Evolutionary conservation across 768 basidiomycete species (phyloP), one percentile per base, ranked within the genome.

Genomic region (Phanerochaete carnosa): DNA sequence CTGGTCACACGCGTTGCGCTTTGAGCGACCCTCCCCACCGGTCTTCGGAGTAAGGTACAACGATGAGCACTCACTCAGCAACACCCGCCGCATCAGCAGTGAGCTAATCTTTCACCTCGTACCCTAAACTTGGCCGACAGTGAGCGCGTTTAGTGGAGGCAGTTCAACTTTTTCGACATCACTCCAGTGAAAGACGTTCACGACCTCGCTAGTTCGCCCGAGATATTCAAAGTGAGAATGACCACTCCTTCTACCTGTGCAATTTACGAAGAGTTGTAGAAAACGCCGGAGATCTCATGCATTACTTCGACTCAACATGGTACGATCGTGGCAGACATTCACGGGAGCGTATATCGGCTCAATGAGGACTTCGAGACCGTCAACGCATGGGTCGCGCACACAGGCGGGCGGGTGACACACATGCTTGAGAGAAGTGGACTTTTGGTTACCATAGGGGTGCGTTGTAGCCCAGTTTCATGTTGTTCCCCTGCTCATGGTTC

Each of bases 81-180:
- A 33, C 29, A 8, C 53, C 59, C 12, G 59, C 53, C 16, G 22
- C 53, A 4, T 60, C 59, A n/a, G 59, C 59, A 29, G 59, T 60
- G 33, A 60, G 59, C 43, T 7, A 26, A 7, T 25, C 15, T 2
- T 26, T 23, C 29, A 7, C 12, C 32, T 37, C 12, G 19, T 26
- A 23, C 12, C 7, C 11, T 19, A 32, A 23, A n/a, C 45, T 59
- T 22, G 45, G 26, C 46, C 33, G 12, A 43, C 52, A 8, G 23
- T 45, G 45, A 13, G n/a, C 26, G 22, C 46, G 25, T 30, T 6
- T 47, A 95, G 92, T 93, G 90, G 86, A 83, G 90, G 53, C 91
- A 94, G 69, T 96, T 96, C 76, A 79, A 86, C 2, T 97, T 97
- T 84, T 98, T 97, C 69, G 87, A 94, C 64, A 78, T 81, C 13